phyloP scores from a whole-genome alignment of 176 grass and related monocot genomes.

The Phragmites australis region DNA sequence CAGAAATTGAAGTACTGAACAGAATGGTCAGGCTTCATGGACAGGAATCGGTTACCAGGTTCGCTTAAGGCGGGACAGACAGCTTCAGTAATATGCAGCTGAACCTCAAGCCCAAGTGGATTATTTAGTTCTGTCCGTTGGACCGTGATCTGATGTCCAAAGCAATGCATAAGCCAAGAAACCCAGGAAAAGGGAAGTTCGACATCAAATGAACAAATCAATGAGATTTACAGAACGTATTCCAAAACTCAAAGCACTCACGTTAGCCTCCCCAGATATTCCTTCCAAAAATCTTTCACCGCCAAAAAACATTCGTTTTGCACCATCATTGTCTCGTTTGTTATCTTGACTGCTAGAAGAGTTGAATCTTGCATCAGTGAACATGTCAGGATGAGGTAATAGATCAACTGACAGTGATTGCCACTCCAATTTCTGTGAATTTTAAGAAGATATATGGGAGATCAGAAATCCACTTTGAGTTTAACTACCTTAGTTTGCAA shows the following conservation, averaged over 20 bases:
- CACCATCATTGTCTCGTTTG: conserved; percentile 82
- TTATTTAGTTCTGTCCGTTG: conserved; percentile 88
- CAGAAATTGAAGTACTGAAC: not conserved
- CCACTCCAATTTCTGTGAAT: conserved; percentile 93
- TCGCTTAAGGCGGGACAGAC: conserved; percentile 96
- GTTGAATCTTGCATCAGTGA: conserved; percentile 76
- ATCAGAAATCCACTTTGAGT: conserved; percentile 11
- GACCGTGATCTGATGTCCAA: conserved; percentile 81
- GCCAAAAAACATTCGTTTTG: conserved; percentile 93
- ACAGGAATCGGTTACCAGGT: conserved; percentile 67
- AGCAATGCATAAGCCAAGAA: conserved; percentile 36
- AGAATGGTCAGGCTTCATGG: conserved; percentile 35
- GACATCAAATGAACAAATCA: conserved; percentile 24
- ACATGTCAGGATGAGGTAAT: conserved; percentile 99
- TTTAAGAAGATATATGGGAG: conserved; percentile 39
- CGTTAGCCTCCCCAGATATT: conserved; percentile 96
- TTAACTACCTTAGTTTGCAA: conserved; percentile 1
- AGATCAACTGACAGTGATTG: conserved; percentile 90
- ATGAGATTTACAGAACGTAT: conserved; percentile 24
- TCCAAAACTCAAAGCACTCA: conserved; percentile 53
- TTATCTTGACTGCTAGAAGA: conserved; percentile 60
- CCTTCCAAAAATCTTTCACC: conserved; percentile 98
- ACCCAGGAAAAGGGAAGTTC: conserved; percentile 19
- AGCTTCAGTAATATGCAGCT: conserved; percentile 96
- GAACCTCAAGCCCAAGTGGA: conserved; percentile 93